phyloP scores from a whole-genome alignment of 106 monocot genomes.

The Dioscorea dumetorum region DNA sequence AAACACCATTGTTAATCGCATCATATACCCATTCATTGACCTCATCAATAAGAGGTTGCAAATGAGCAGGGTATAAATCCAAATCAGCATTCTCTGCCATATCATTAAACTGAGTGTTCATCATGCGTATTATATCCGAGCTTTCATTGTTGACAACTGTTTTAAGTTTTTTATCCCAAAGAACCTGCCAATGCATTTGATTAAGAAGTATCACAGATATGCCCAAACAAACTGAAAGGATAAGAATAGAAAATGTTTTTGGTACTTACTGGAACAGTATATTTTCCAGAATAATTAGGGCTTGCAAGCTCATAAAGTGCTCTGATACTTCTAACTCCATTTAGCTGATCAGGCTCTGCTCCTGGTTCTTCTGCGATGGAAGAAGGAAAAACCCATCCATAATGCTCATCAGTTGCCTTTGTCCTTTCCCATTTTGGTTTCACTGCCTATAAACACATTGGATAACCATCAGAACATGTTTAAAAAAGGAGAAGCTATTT shows the following conservation, averaged over 20 bases:
- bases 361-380: conserved; percentile 61
- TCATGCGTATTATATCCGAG: conserved; percentile 85
- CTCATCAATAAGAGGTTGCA: conserved; percentile 58
- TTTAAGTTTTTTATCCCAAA: conserved; percentile 93
- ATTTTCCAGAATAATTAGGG: conserved; percentile 85
- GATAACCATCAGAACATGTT: neutral
- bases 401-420: conserved; percentile 80
- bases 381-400: conserved; percentile 86
- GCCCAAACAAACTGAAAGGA: neutral
- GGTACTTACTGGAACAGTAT: conserved; percentile 81
- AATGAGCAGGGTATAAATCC: conserved; percentile 71
- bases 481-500: neutral
- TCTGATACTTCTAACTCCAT: conserved; percentile 75
- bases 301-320: conserved; percentile 84
- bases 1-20: conserved; percentile 90
- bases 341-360: conserved; percentile 61
- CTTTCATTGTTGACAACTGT: conserved; percentile 96
- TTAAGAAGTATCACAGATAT: neutral
- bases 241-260: neutral
- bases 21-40: conserved; percentile 90
- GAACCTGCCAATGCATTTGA: conserved; percentile 40
- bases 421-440: conserved; percentile 90
- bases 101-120: conserved; percentile 85
- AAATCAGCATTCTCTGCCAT: conserved; percentile 71
- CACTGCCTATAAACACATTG: conserved; percentile 26